Evolutionary conservation across 495 filamentous ascomycete genomes (phyloP), one percentile per base, ranked within the genome.

Genomic region (Articulospora tetracladia): DNA sequence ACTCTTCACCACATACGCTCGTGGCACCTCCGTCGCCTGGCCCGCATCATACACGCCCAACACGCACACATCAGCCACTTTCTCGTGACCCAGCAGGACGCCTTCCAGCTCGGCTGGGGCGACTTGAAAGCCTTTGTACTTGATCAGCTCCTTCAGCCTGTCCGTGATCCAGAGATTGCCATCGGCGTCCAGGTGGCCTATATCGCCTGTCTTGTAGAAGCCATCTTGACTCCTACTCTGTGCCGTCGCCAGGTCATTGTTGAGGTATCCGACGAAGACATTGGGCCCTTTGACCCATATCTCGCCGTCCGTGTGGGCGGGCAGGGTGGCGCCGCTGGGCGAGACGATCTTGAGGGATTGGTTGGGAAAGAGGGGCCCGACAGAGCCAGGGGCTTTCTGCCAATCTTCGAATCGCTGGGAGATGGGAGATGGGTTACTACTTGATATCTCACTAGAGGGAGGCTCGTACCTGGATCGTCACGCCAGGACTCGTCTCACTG

Each of bases 341-440:
- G 48, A 58, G 71, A 91, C 86, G 71, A 93, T 89, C 75, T 91
- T 95, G 32, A 90, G 90, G 41, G 83, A 82, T 77, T 90, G 84
- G 67, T 91, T 91, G 1, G 91, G 88, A 30, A 93, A 73, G 49
- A 97, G 73, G 25, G 79, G 83, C 1, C 93, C 93, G 1, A 92
- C 89, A 4, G 87, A 86, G 23, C 93, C 93, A 64, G 93, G 84
- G 30, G 77, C 80, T 19, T 77, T 80, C 52, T 79, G 76, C 93
- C 93, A 97, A 52, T 89, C 84, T 32, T 83, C 80, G 1, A 24
- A 27, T 34, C 22, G 17, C 57, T 59, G 25, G 13, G 22, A 3
- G 22, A 24, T 11, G 39, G 8, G 24, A 23, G 27, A 44, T 26
- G 39, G 22, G 10, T 20, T 15, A 32, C 39, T 11, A 49, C 11